phyloP scores from a whole-genome alignment of 192 early-diverging fungal genomes.

The Chytriomyces hyalinus region DNA sequence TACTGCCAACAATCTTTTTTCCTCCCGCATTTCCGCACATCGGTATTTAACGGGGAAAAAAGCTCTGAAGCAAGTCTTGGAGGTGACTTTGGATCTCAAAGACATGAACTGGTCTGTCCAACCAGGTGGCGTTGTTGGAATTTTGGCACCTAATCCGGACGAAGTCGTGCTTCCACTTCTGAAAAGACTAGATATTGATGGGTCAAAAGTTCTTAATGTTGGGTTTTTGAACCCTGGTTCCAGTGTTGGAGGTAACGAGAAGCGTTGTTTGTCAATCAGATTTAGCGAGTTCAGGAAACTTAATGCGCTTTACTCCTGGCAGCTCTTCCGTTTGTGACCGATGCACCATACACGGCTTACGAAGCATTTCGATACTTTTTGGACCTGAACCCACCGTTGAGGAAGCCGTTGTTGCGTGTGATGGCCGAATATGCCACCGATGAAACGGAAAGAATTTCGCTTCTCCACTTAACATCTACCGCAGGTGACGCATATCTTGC shows the following conservation, averaged over 20 bases:
- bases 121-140: slow-evolving; percentile 81
- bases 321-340: slow-evolving; percentile 39
- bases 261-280: not conserved
- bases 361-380: slow-evolving; percentile 77
- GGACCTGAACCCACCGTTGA: slow-evolving; percentile 74
- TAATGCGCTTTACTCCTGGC: slow-evolving; percentile 1
- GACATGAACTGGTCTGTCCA: slow-evolving; percentile 39
- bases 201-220: slow-evolving; percentile 49
- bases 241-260: not conserved
- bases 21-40: slow-evolving; percentile 57
- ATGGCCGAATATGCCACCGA: slow-evolving; percentile 76
- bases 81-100: slow-evolving; percentile 44
- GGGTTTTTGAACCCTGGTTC: slow-evolving; percentile 13
- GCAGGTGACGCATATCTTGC: slow-evolving; percentile 55
- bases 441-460: slow-evolving; percentile 69
- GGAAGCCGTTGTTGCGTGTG: slow-evolving; percentile 74
- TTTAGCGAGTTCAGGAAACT: not conserved
- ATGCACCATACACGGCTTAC: slow-evolving; percentile 39
- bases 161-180: slow-evolving; percentile 71
- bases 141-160: slow-evolving; percentile 85
- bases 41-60: slow-evolving; percentile 66
- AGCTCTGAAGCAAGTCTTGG: slow-evolving; percentile 74
- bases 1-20: slow-evolving; percentile 2
- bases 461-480: slow-evolving; percentile 81
- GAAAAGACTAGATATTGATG: slow-evolving; percentile 58